Evolutionary conservation across 1,284 basidiomycete species (phyloP), one percentile per base, ranked within the genome.

Genomic region (Inonotus obliquus): DNA sequence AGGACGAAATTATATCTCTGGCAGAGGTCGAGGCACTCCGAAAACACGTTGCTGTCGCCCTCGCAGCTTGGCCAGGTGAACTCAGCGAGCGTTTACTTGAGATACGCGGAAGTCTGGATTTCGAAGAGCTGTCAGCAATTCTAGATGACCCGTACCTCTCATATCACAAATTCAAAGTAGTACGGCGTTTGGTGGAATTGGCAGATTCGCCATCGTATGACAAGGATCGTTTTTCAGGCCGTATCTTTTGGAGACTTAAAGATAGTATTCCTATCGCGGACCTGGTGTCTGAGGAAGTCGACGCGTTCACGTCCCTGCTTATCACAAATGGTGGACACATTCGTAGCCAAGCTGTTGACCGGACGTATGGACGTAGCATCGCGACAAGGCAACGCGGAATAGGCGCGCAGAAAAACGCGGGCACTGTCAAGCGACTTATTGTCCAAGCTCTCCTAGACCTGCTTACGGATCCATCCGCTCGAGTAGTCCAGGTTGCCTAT

Each of bases 201-300:
- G 74, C 80, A 4, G 62, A 70, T 4, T 69, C 71, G 14, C 71
- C 72, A 4, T 67, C 73, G 9, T 78, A 80, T 45, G 70, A 73
- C 21, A 71, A 74, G 58, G 70, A 71, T 2, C 75, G 77, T 27
- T 91, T 91, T 63, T 74, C 82, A 2, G 74, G 73, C 57, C 76
- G 76, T 1, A 85, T 89, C 65, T 94, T 96, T 70, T 96, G 93
- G 93, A 80, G 83, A 41, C 75, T 96, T 67, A 92, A 92, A 69
- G 82, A 85, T 19, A 85, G 81, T 66, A 87, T 94, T 44, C 87
- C 87, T 2, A 61, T 76, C 1, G 66, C 67, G 1, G 73, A 77
- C 2, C 72, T 91, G 29, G 81, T 83, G 41, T 78, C 79, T 39
- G 83, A 85, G 37, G 91, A 93, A 65, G 78, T 87, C 4, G 77